phyloP scores from a whole-genome alignment of 2,329 filamentous ascomycete species.

The Aspergillus flavus region DNA sequence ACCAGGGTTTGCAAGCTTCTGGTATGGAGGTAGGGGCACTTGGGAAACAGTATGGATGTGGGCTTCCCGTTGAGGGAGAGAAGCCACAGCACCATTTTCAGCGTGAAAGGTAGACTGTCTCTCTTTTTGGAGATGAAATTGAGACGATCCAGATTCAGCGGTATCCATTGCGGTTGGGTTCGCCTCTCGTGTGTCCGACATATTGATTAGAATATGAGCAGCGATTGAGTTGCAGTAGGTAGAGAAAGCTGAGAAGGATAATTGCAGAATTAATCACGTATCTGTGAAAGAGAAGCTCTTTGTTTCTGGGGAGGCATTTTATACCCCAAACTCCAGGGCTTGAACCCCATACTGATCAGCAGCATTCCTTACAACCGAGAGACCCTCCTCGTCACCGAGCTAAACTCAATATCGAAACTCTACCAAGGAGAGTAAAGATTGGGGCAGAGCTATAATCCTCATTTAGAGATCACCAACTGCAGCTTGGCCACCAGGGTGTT shows the following conservation, averaged over 20 bases:
- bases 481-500: neutral
- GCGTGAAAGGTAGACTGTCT: neutral
- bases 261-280: neutral
- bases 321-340: neutral
- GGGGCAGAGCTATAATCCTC: neutral
- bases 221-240: neutral
- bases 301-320: neutral
- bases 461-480: neutral
- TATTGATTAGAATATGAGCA: neutral
- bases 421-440: neutral
- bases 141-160: neutral
- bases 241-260: neutral
- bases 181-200: neutral
- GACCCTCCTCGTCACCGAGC: neutral
- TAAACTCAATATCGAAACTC: neutral
- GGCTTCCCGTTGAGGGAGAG: neutral
- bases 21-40: slow-evolving; percentile 15
- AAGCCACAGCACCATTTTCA: neutral
- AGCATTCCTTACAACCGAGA: neutral
- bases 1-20: slow-evolving; percentile 61
- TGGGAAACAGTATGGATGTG: slow-evolving; percentile 18
- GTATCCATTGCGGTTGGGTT: neutral
- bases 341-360: neutral
- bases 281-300: too few relatives aligned
- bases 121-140: neutral